These are phyloP conservation scores for Fusarium ambrosium DNA, from an alignment of 2,329 filamentous ascomycete genomes.

Conservation along the genomic window DNA sequence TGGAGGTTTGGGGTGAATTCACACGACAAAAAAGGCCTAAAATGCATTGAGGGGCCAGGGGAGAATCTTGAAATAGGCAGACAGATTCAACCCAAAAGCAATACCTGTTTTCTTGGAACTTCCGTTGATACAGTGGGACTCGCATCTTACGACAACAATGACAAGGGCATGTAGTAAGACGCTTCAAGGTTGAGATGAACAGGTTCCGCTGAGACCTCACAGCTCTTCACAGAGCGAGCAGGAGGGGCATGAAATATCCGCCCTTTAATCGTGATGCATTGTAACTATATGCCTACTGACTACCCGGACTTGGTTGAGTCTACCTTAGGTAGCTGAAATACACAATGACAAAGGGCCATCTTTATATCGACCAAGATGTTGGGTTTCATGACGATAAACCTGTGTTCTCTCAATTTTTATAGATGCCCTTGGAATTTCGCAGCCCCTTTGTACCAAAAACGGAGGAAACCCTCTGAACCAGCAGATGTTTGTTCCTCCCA, in stretches of 20 bases:
- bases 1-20: background rate
- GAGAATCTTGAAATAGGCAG: background rate
- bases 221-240: no score
- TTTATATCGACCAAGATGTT: conserved; percentile 11
- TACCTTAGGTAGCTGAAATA: no score
- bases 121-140: background rate
- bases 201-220: conserved; percentile 21
- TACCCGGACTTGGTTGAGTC: no score
- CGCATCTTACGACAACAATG: background rate
- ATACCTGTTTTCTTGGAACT: background rate
- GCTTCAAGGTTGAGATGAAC: background rate
- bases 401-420: conserved; percentile 4
- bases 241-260: no score
- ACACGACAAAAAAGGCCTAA: background rate
- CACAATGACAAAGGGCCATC: background rate
- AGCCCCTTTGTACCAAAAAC: background rate
- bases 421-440: background rate
- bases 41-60: background rate
- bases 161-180: background rate
- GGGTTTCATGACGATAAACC: conserved; percentile 24
- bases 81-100: background rate
- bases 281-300: no score
- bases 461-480: no score
- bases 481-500: conserved; percentile 12
- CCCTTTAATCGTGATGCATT: no score